These are phyloP conservation scores for Pseudognaphalium luteoalbum DNA, from an alignment of 129 eudicot species.

Conservation along the genomic window DNA sequence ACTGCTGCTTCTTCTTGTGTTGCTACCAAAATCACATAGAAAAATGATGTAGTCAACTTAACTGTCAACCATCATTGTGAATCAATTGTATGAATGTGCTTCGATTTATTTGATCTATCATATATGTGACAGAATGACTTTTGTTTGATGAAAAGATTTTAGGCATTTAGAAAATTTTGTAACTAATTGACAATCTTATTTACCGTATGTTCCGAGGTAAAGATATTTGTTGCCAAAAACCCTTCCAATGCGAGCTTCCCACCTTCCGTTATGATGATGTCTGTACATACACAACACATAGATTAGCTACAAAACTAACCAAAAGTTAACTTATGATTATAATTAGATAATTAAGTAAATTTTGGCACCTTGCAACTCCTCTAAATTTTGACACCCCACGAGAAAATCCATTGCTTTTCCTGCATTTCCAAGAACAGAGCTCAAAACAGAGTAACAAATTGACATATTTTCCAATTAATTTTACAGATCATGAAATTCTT, in stretches of 20 bases:
- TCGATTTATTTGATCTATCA: no score
- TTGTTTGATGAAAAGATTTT: no score
- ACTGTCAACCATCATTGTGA: no score
- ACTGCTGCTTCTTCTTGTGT: constrained; percentile 89
- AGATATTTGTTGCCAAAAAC: constrained; percentile 81
- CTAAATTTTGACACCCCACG: constrained; percentile 51
- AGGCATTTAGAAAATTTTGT: not conserved
- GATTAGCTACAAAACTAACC: not conserved
- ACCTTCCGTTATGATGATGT: constrained; percentile 80
- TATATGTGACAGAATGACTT: no score
- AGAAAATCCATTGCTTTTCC: no score
- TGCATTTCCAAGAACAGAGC: no score
- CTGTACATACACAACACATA: constrained; percentile 20
- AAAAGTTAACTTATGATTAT: not conserved
- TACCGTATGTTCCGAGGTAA: constrained; percentile 77
- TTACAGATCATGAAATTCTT: no score
- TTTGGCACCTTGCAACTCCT: constrained; percentile 74
- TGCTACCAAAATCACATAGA: constrained; percentile 37
- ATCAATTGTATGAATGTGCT: no score
- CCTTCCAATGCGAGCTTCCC: constrained; percentile 84
- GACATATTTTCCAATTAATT: no score
- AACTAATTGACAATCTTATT: not conserved
- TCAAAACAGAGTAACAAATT: no score
- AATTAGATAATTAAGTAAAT: no score
- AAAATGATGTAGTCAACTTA: not conserved